Evolutionary conservation across 345 rosid species (phyloP).

Genomic region (Sisymbrium altissimum): DNA sequence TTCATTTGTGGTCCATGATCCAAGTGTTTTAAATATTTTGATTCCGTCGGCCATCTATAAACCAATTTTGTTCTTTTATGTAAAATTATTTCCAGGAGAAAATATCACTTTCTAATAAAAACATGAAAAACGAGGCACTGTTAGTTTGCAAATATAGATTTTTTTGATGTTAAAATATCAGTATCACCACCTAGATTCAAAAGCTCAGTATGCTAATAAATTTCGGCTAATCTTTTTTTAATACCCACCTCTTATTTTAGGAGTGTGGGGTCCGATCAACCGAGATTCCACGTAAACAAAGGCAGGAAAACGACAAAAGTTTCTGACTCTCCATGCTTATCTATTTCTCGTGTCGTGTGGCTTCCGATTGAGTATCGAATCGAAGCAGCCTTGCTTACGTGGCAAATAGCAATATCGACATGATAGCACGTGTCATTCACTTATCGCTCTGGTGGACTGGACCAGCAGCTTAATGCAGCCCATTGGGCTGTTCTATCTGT

Average conservation of each 20-base stretch:
- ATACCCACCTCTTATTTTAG: background rate
- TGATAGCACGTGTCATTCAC: background rate
- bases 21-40: background rate
- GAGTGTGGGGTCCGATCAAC: background rate
- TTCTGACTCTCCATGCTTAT: constrained; percentile 27
- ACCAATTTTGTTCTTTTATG: too few relatives aligned
- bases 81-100: background rate
- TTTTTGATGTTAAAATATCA: too few relatives aligned
- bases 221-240: background rate
- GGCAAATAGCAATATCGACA: background rate
- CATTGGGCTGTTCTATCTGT: background rate
- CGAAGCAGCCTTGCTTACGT: constrained; percentile 17
- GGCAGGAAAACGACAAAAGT: constrained; percentile 1
- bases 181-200: background rate
- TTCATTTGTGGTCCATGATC: background rate
- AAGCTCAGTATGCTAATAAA: too few relatives aligned
- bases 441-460: background rate
- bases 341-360: constrained; percentile 16
- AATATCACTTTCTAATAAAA: background rate
- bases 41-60: too few relatives aligned
- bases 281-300: constrained; percentile 20
- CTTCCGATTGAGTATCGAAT: background rate
- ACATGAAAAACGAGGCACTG: background rate
- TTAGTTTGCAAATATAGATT: background rate
- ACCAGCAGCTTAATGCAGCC: background rate